Evolutionary conservation across 805 yeast genomes (phyloP).

Genomic region (Barnettozyma pratensis): DNA sequence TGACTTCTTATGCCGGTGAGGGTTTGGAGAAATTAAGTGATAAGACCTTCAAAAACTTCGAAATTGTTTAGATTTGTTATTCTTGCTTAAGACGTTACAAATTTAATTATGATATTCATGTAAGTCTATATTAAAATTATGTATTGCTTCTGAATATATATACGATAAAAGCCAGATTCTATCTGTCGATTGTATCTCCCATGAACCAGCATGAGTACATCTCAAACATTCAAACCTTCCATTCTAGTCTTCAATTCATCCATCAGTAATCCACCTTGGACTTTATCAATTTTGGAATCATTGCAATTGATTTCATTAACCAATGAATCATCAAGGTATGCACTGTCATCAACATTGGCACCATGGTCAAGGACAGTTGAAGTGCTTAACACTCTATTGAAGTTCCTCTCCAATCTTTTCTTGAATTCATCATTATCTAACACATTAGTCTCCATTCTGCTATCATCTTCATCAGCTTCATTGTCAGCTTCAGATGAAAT

Average conservation of each 20-base stretch:
- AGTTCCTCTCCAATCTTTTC: conserved; percentile 17
- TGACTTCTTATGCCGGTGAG: conserved; percentile 72
- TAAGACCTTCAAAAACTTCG: conserved; percentile 28
- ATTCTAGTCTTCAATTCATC: conserved; percentile 15
- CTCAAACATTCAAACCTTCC: not conserved
- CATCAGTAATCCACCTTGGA: conserved; percentile 13
- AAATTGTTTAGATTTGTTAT: conserved; percentile 18
- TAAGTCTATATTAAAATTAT: too few relatives aligned
- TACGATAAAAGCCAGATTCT: not conserved
- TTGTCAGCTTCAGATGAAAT: conserved; percentile 11
- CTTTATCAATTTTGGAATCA: conserved; percentile 6
- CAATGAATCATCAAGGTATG: not conserved
- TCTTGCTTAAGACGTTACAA: too few relatives aligned
- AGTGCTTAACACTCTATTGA: conserved; percentile 10
- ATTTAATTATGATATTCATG: too few relatives aligned
- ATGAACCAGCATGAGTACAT: conserved; percentile 5
- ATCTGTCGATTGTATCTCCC: too few relatives aligned
- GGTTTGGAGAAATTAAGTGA: conserved; percentile 56
- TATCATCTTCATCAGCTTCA: conserved; percentile 1
- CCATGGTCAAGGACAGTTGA: conserved; percentile 2
- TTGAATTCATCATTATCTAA: conserved; percentile 16
- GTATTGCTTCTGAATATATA: not conserved
- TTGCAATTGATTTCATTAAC: conserved; percentile 9
- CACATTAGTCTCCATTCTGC: not conserved
- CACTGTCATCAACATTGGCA: not conserved